phyloP scores from a whole-genome alignment of 2,329 filamentous ascomycete species.

The Xylaria sp. region DNA sequence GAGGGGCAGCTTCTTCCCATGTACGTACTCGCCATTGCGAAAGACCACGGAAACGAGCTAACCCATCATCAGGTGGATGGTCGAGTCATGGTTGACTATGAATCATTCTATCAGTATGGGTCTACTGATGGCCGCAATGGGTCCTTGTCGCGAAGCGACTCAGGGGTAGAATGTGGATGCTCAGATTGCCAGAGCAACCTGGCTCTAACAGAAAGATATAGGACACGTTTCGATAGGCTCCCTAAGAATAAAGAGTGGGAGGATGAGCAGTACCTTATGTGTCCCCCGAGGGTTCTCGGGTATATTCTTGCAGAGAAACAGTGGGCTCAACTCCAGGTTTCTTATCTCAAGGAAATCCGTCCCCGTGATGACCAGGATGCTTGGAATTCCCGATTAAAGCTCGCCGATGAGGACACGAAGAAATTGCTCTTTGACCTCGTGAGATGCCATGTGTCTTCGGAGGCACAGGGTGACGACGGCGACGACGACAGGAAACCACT shows the following conservation, averaged over 20 bases:
- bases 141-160: neutral
- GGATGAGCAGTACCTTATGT: slow-evolving; percentile 6
- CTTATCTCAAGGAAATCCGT: neutral
- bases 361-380: neutral
- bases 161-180: neutral
- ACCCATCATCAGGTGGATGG: neutral
- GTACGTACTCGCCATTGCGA: neutral
- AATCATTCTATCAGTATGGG: slow-evolving; percentile 1
- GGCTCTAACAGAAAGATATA: neutral
- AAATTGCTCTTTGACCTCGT: neutral
- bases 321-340: slow-evolving; percentile 4
- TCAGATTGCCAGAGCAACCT: neutral
- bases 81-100: slow-evolving; percentile 2
- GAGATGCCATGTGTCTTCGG: slow-evolving; percentile 1
- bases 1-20: neutral
- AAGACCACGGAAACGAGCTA: neutral
- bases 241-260: neutral
- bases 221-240: neutral
- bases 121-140: neutral
- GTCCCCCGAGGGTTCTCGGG: slow-evolving; percentile 8
- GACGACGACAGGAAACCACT: neutral
- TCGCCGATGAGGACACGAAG: neutral
- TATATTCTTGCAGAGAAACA: slow-evolving; percentile 4
- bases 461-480: neutral
- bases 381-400: slow-evolving; percentile 4